Base-by-base conservation (phyloP, 805 yeast genomes). In the Ogataea ramenticola region DNA sequence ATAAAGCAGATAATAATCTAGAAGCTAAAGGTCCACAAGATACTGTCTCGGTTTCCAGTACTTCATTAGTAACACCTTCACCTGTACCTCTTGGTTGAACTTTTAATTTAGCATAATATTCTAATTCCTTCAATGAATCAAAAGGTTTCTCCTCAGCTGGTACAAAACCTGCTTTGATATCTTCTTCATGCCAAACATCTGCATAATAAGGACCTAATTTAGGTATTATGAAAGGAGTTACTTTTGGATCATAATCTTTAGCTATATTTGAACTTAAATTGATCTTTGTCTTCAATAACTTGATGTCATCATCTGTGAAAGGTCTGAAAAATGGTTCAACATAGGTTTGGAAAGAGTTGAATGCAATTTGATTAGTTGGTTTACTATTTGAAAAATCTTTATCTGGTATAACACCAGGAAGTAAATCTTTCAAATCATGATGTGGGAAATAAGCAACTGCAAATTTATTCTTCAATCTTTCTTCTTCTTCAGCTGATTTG, bases 401-500 rank as follows among this genome's bases (percentile, higher is more conserved):
- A 60, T 86, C 80, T 11, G 99, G 99, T 22, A 89, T 81, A 31
- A 72, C 78, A 3, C 99, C 99, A 0, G 99, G 96, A 27, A 93
- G 68, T 48, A 84, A 62, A 44, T 80, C 83, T 50, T 78, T 71
- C 38, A 93, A 67, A 57, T 90, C 96, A 34, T 71, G 71, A 29
- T 80, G 76, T 0, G 99, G 99, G 59, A 80, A 93, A n/a, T 90
- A 80, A 0, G 93, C 86, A 15, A 93, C 99, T 3, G 86, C 96
- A 55, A 81, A 88, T 58, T 83, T 84, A 50, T 72, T 72, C 57
- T 85, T 84, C 46, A 85, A 61, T 39, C 86, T 96, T 16, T 78
- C 72, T 46, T 77, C 82, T 14, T 78, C 74, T 45, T 79, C 83
- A 19, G 78, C 57, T 1, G 84, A 84, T 39, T 77, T 71, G 27